These are phyloP conservation scores for Colletotrichum brevisporum DNA, from an alignment of 2,329 filamentous ascomycete species.

Conservation along the genomic window DNA sequence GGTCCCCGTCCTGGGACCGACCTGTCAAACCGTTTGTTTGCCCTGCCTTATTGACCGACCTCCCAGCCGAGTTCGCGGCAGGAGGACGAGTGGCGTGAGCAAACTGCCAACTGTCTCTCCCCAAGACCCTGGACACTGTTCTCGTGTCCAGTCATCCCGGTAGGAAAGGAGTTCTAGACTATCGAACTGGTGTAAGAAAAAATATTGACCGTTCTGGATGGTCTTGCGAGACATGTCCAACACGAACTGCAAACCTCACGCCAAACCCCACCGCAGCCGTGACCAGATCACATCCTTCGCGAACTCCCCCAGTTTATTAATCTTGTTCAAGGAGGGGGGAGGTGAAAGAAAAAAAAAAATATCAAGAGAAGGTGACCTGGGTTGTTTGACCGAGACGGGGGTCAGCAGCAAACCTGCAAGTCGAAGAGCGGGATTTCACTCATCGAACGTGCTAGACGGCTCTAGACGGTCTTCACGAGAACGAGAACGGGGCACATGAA, in stretches of 20 bases:
- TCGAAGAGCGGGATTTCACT: not conserved
- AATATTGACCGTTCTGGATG: constrained; percentile 1
- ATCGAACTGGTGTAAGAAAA: no score
- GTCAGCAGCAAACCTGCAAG: no score
- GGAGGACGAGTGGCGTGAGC: no score
- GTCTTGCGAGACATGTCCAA: constrained; percentile 22
- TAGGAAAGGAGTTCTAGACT: no score
- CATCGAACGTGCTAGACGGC: not conserved
- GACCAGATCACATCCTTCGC: constrained; percentile 27
- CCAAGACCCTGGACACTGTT: no score
- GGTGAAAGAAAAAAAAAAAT: not conserved
- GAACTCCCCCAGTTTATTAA: not conserved
- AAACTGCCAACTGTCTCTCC: no score
- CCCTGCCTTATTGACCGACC: no score
- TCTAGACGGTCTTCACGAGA: not conserved
- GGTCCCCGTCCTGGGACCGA: constrained; percentile 13
- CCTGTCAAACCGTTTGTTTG: no score
- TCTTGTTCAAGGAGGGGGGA: not conserved
- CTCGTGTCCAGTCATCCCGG: no score
- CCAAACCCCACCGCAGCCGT: constrained; percentile 20
- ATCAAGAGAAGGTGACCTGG: no score
- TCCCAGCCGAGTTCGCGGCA: no score
- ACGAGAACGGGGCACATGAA: no score
- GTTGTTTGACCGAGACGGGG: not conserved
- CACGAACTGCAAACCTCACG: constrained; percentile 24